Evolutionary conservation across 1,284 basidiomycete genomes (phyloP).

Genomic region (Ustilago tritici): DNA sequence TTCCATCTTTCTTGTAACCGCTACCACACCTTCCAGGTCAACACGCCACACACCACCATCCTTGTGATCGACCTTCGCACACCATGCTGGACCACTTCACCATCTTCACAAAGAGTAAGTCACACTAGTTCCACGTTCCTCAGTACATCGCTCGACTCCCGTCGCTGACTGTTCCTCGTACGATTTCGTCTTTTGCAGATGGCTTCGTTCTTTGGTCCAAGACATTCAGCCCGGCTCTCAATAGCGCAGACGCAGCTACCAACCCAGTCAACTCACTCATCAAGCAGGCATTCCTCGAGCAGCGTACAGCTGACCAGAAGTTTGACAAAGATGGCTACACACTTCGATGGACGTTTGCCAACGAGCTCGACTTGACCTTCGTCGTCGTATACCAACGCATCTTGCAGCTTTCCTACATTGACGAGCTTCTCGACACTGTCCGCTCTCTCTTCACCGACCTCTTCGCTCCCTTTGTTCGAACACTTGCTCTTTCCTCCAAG

Average conservation of each 20-base stretch:
- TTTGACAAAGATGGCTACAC: constrained; percentile 66
- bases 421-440: constrained; percentile 75
- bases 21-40: constrained; percentile 13
- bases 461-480: constrained; percentile 55
- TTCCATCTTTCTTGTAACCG: constrained; percentile 1
- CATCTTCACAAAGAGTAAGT: constrained; percentile 58
- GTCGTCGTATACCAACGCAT: constrained; percentile 89
- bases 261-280: constrained; percentile 64
- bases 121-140: no score
- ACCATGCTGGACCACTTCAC: constrained; percentile 63
- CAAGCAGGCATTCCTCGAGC: constrained; percentile 64
- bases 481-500: constrained; percentile 77
- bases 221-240: constrained; percentile 55
- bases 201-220: constrained; percentile 66
- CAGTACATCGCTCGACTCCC: background rate
- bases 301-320: constrained; percentile 58
- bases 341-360: constrained; percentile 63
- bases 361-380: constrained; percentile 66
- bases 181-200: constrained; percentile 21
- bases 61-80: background rate
- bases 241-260: constrained; percentile 27
- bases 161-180: background rate
- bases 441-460: constrained; percentile 59
- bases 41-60: constrained; percentile 5
- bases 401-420: constrained; percentile 92